A percentile compares a stretch with the other conserved stretches of the same genome.
Conservation (phyloP, 805 yeast species). For the Ogataea corticis region DNA sequence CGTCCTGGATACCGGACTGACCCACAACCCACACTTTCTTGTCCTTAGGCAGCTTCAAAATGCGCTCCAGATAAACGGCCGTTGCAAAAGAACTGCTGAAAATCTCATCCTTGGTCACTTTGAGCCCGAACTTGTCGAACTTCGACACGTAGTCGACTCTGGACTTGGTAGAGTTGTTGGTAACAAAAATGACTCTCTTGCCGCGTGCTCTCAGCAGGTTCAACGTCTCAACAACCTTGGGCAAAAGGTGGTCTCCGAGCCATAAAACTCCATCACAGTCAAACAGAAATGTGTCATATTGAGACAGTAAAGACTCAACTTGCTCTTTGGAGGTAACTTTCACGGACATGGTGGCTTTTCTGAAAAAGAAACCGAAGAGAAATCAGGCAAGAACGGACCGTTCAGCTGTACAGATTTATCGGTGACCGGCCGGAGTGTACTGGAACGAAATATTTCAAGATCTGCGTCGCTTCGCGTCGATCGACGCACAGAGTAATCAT, state of each 20-base stretch:
- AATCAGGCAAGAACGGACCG: too few relatives aligned
- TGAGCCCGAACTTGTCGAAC: conserved; percentile 61
- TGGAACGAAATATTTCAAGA: conserved; percentile 3
- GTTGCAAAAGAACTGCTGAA: conserved; percentile 93
- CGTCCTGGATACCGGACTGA: conserved; percentile 81
- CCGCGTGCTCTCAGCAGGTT: conserved; percentile 51
- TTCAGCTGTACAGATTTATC: neutral
- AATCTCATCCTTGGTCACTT: conserved; percentile 60
- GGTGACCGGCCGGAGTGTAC: conserved; percentile 4
- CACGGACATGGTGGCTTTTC: conserved; percentile 39
- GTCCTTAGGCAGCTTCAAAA: conserved; percentile 68
- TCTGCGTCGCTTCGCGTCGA: conserved; percentile 1
- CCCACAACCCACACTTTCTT: conserved; percentile 90
- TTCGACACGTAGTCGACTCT: conserved; percentile 74
- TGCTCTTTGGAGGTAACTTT: conserved; percentile 50
- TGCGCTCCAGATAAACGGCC: conserved; percentile 80
- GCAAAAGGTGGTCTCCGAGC: conserved; percentile 83
- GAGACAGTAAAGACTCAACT: conserved; percentile 54
- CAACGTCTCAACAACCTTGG: conserved; percentile 76
- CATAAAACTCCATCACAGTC: conserved; percentile 98
- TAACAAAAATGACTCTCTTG: conserved; percentile 83
- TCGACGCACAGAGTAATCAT: conserved; percentile 6
- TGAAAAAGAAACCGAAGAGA: neutral
- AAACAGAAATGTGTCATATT: conserved; percentile 83
- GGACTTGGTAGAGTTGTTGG: conserved; percentile 94